A percentile compares a stretch with the other conserved stretches of the same genome.
phyloP scores from a whole-genome alignment of 1,284 basidiomycete genomes.

The Caloboletus firmus region DNA sequence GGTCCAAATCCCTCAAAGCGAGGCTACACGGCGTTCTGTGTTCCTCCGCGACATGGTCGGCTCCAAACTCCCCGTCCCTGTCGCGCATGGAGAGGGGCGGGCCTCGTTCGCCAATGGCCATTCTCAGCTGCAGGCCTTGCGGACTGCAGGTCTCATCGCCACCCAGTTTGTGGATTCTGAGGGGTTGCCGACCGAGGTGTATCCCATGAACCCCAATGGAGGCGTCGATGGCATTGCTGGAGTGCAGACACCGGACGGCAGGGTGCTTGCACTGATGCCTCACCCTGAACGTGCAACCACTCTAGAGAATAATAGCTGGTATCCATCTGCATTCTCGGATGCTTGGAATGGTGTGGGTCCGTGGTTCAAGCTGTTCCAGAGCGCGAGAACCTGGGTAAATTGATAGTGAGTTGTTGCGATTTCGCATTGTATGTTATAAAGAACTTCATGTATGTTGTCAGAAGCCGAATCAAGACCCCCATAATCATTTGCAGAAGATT shows the following conservation, averaged over 20 bases:
- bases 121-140: slow-evolving; percentile 44
- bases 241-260: slow-evolving; percentile 81
- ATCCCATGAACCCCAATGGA: slow-evolving; percentile 97
- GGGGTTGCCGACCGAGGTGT: slow-evolving; percentile 67
- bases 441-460: slow-evolving; percentile 3
- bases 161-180: slow-evolving; percentile 76
- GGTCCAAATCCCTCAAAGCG: slow-evolving; percentile 71
- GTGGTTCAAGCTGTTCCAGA: slow-evolving; percentile 96
- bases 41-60: slow-evolving; percentile 90
- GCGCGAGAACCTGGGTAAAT: slow-evolving; percentile 55
- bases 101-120: slow-evolving; percentile 61
- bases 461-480: not conserved
- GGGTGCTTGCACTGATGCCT: slow-evolving; percentile 94
- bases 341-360: slow-evolving; percentile 77
- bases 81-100: slow-evolving; percentile 96
- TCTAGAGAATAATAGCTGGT: slow-evolving; percentile 86
- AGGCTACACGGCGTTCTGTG: slow-evolving; percentile 62
- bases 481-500: not conserved
- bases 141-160: slow-evolving; percentile 56
- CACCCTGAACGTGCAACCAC: slow-evolving; percentile 84
- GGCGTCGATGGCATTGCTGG: slow-evolving; percentile 86
- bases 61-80: slow-evolving; percentile 85
- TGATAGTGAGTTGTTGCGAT: slow-evolving; percentile 25
- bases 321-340: slow-evolving; percentile 56
- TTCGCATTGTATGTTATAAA: not conserved